A percentile compares a stretch with the other conserved stretches of the same genome.
These are phyloP conservation scores for Halenospora varia DNA, from an alignment of 495 filamentous ascomycete genomes.

Conservation along the genomic window DNA sequence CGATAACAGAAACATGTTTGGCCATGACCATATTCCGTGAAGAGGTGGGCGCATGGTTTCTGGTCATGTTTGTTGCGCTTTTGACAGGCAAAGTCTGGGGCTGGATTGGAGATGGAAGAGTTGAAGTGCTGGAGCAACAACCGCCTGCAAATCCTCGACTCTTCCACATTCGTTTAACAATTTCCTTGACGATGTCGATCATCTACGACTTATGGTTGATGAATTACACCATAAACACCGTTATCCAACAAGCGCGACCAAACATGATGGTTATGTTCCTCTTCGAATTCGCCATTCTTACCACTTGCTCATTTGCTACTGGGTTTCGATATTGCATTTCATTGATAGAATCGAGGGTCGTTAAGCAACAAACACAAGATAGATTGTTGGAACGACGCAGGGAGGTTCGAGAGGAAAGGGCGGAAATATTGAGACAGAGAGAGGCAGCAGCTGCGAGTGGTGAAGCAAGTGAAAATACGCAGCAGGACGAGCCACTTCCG, in stretches of 20 bases:
- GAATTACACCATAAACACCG: slow-evolving; percentile 72
- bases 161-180: slow-evolving; percentile 80
- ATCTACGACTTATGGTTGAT: slow-evolving; percentile 74
- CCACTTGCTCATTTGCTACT: slow-evolving; percentile 76
- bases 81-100: slow-evolving; percentile 94
- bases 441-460: slow-evolving; percentile 42
- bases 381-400: slow-evolving; percentile 57
- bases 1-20: slow-evolving; percentile 91
- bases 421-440: slow-evolving; percentile 59
- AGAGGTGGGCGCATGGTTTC: slow-evolving; percentile 86
- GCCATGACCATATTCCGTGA: slow-evolving; percentile 99
- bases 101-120: slow-evolving; percentile 93
- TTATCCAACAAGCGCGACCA: slow-evolving; percentile 78
- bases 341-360: slow-evolving; percentile 72
- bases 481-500: slow-evolving; percentile 38
- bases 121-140: slow-evolving; percentile 93
- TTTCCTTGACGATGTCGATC: slow-evolving; percentile 74
- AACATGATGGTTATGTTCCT: slow-evolving; percentile 99
- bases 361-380: slow-evolving; percentile 62
- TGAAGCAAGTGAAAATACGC: slow-evolving; percentile 29
- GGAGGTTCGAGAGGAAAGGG: slow-evolving; percentile 53
- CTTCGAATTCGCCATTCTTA: slow-evolving; percentile 90
- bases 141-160: slow-evolving; percentile 83
- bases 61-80: slow-evolving; percentile 93
- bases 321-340: slow-evolving; percentile 71